A percentile compares a stretch with the other conserved stretches of the same genome.
phyloP scores from a whole-genome alignment of 306 rosid species.

The Cicer chorassanicum region DNA sequence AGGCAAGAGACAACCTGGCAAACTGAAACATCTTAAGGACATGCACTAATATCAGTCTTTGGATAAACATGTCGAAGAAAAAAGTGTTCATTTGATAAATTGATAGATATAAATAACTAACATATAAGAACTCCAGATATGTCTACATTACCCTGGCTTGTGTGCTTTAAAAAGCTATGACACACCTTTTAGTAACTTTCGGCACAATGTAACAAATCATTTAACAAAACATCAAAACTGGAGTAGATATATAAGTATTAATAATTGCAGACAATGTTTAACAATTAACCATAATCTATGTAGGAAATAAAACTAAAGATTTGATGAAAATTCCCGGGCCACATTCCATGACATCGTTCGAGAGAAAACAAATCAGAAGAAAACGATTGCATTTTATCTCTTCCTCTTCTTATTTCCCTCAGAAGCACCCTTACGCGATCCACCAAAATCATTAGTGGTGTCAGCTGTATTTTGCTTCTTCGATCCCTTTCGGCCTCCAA shows the following conservation, averaged over 20 bases:
- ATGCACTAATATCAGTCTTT: not conserved
- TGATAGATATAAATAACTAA: not conserved
- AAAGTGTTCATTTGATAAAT: not conserved
- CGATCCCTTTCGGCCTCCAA: conserved; percentile 71
- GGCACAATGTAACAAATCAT: conserved; percentile 24
- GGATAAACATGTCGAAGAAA: conserved; percentile 2
- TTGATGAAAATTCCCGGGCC: not conserved
- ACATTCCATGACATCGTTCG: conserved; percentile 23
- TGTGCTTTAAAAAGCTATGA: conserved; percentile 4
- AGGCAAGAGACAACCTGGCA: too few relatives aligned
- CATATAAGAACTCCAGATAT: not conserved
- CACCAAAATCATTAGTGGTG: conserved; percentile 56
- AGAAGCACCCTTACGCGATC: conserved; percentile 49
- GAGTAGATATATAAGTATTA: conserved; percentile 15
- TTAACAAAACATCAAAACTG: conserved; percentile 30
- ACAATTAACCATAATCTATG: not conserved
- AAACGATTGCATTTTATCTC: conserved; percentile 43
- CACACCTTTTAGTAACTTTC: not conserved
- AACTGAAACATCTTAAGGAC: too few relatives aligned
- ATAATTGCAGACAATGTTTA: conserved; percentile 30
- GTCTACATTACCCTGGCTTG: not conserved
- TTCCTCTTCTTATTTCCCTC: conserved; percentile 60
- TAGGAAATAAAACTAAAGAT: conserved; percentile 2
- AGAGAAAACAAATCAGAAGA: conserved; percentile 4
- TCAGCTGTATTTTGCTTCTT: conserved; percentile 71